Conservation (phyloP, 306 rosid species). For the Quercus mongolica region DNA sequence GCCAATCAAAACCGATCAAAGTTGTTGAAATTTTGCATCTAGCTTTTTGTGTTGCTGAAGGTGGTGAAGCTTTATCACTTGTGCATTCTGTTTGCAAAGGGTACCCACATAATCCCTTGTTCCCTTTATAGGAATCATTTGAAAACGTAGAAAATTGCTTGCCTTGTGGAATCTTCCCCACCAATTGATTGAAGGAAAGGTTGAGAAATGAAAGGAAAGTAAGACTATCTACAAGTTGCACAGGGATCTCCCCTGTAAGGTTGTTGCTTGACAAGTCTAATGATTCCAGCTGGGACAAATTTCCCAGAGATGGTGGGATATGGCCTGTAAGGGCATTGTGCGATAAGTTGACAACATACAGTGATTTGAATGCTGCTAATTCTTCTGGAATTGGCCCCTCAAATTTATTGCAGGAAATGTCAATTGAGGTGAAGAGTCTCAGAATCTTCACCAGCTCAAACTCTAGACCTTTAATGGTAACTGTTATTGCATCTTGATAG, state of each 20-base stretch:
- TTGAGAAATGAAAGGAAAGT: conserved; percentile 20
- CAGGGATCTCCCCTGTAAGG: conserved; percentile 7
- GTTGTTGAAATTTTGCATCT: neutral
- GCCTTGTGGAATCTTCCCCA: rapidly evolving
- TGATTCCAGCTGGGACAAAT: conserved; percentile 7
- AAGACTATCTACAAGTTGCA: neutral
- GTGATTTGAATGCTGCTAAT: too few relatives aligned
- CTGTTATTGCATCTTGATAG: conserved; percentile 30
- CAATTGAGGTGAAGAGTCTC: conserved; percentile 22
- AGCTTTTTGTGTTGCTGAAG: neutral
- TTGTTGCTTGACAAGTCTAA: conserved; percentile 20
- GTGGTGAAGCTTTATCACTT: neutral
- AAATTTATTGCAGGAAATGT: neutral
- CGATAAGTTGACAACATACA: rapidly evolving
- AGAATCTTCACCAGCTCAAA: conserved; percentile 18
- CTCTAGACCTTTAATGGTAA: conserved; percentile 14
- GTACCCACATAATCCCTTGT: neutral
- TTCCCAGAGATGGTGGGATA: conserved; percentile 17
- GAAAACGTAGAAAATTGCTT: too few relatives aligned
- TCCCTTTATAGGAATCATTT: neutral
- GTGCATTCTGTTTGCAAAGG: conserved; percentile 8
- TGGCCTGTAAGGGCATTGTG: neutral
- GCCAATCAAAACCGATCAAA: conserved; percentile 51
- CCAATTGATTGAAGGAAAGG: too few relatives aligned
- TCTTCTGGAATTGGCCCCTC: too few relatives aligned